Percentiles rank a stretch among this genome's conserved stretches.
These are phyloP conservation scores for Hygrocybe coccinea DNA, from an alignment of 768 basidiomycete species.

Conservation along the genomic window DNA sequence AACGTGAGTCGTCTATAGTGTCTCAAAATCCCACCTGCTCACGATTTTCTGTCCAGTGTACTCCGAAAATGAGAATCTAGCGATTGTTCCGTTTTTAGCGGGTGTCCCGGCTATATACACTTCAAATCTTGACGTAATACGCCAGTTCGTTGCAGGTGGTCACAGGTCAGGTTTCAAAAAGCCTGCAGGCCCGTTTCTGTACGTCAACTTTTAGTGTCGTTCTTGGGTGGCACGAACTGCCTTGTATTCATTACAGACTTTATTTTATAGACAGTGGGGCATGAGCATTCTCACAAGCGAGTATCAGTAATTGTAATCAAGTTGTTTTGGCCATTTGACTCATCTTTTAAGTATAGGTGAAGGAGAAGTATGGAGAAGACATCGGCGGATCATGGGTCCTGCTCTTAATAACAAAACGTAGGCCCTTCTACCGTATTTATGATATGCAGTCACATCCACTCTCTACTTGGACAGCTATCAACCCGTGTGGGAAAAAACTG, in stretches of 20 bases:
- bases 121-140: conserved; percentile 42
- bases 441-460: neutral
- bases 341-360: conserved; percentile 17
- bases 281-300: conserved; percentile 24
- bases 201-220: conserved; percentile 32
- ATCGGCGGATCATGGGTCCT: conserved; percentile 30
- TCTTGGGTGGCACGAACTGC: neutral
- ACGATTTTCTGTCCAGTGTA: neutral
- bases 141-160: conserved; percentile 40
- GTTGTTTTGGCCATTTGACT: too few species aligned
- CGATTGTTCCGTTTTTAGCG: conserved; percentile 36
- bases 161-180: conserved; percentile 36
- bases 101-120: conserved; percentile 39
- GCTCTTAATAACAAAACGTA: conserved; percentile 26
- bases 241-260: neutral
- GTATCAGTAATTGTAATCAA: too few species aligned
- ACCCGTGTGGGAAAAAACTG: conserved; percentile 38
- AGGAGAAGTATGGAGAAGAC: conserved; percentile 30
- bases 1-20: too few species aligned
- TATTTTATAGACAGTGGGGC: conserved; percentile 31
- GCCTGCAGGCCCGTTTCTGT: conserved; percentile 36
- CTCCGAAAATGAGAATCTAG: conserved; percentile 37
- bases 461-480: conserved; percentile 35
- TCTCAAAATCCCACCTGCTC: too few species aligned
- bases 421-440: neutral